Base-by-base conservation (phyloP, 768 basidiomycete genomes). In the Lanmaoa pseudosensibilis region DNA sequence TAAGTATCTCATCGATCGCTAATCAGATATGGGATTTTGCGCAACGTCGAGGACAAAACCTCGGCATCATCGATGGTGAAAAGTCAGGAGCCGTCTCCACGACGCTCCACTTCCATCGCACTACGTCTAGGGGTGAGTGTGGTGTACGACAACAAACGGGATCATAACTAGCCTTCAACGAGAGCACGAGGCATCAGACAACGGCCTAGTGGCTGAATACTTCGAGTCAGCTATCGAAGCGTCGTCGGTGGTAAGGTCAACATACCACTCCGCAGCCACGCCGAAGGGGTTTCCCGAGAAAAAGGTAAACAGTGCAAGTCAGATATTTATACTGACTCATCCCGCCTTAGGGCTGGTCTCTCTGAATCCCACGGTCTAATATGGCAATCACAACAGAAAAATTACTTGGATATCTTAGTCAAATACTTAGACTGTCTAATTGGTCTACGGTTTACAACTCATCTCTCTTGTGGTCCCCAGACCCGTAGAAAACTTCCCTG, bases 401-500 rank as follows among this genome's bases (percentile, higher is more conserved):
- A 40, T 41, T 51, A 52, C 15, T 46, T 18, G 18, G 21, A 30
- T 50, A 63, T 55, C 56, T 41, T 38, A 18, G 27, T 27, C 27
- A 5, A 27, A 27, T 27, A 2, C 27, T 27, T 33, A 39, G 37
- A 45, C 30, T 39, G 16, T 60, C 52, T 56, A 61, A 25, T 2
- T 47, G 19, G 16, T 52, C 56, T 50, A 54, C 21, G 50, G 0
- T 65, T 59, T 75, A 79, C 65, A 79, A 53, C 58, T 79, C 78
- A 32, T 79, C 78, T 62, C 75, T 75, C 44, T 61, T 55, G 49
- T 50, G 67, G 4, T 52, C 58, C 8, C 50, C 63, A n/a, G 75
- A 64, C 9, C 72, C 71, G 52, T 77, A 74, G 75, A 87, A 87
- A 40, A 77, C 81, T 50, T 84, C 80, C 38, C 66, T 59, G 45